Conservation (phyloP, 331 rosid species). For the Acacia concinna region DNA sequence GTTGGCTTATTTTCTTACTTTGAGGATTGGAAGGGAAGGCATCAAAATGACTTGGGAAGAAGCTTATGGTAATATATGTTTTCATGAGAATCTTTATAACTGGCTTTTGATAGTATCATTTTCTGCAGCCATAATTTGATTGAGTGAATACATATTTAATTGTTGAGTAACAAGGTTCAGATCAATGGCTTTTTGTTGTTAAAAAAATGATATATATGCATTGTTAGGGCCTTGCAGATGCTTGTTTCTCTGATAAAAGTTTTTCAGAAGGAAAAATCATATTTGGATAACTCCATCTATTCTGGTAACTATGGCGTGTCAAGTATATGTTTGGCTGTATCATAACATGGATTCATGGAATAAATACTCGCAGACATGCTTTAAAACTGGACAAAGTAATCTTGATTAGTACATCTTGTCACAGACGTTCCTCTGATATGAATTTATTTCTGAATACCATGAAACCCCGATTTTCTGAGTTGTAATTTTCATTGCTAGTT, state of each 20-base stretch:
- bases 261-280: background rate
- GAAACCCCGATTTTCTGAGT: background rate
- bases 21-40: background rate
- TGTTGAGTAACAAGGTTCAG: background rate
- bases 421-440: background rate
- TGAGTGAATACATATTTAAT: background rate
- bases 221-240: background rate
- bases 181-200: conserved; percentile 13
- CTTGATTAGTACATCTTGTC: conserved; percentile 20
- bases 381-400: background rate
- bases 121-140: background rate
- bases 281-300: background rate
- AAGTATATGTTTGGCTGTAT: background rate
- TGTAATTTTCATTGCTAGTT: conserved; percentile 4
- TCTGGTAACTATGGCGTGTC: background rate
- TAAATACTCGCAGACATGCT: background rate
- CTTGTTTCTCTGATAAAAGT: background rate
- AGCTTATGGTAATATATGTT: background rate
- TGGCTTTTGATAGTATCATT: background rate
- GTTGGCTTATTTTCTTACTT: background rate
- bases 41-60: background rate
- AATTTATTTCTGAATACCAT: conserved; percentile 2
- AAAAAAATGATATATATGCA: background rate
- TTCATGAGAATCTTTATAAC: background rate
- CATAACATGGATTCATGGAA: background rate